Conservation (phyloP, 331 rosid genomes). For the Acacia pycnantha region DNA sequence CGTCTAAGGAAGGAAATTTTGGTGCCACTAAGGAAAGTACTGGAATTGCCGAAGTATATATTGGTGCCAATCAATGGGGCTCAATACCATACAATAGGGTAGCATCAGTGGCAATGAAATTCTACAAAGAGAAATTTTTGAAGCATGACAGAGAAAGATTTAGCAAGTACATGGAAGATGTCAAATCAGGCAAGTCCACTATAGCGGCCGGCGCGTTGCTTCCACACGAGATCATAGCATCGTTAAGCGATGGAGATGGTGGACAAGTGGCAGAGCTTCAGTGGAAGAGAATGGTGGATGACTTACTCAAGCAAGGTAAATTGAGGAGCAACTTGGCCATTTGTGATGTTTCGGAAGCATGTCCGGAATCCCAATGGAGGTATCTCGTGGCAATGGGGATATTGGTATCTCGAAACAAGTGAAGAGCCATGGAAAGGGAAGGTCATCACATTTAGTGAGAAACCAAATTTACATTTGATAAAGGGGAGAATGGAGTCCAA, state of each 20-base stretch:
- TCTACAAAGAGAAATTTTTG: slow-evolving; percentile 37
- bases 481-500: slow-evolving; percentile 48
- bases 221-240: slow-evolving; percentile 52
- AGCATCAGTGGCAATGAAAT: slow-evolving; percentile 48
- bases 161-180: slow-evolving; percentile 34
- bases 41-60: slow-evolving; percentile 45
- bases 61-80: slow-evolving; percentile 43
- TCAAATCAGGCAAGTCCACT: slow-evolving; percentile 33
- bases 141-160: slow-evolving; percentile 46
- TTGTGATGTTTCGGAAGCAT: slow-evolving; percentile 66
- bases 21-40: slow-evolving; percentile 43
- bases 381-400: slow-evolving; percentile 57
- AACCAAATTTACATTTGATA: slow-evolving; percentile 57
- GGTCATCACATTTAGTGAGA: slow-evolving; percentile 47
- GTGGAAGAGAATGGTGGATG: slow-evolving; percentile 64
- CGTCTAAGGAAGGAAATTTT: slow-evolving; percentile 51
- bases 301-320: slow-evolving; percentile 48
- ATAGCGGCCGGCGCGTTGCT: slow-evolving; percentile 55
- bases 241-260: slow-evolving; percentile 34
- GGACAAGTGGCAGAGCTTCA: slow-evolving; percentile 63
- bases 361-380: slow-evolving; percentile 51
- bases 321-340: slow-evolving; percentile 50
- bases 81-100: slow-evolving; percentile 49
- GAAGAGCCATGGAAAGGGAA: slow-evolving; percentile 80
- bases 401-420: slow-evolving; percentile 65